Conservation (phyloP, 2,329 filamentous ascomycete genomes). For the Ilyonectria robusta region DNA sequence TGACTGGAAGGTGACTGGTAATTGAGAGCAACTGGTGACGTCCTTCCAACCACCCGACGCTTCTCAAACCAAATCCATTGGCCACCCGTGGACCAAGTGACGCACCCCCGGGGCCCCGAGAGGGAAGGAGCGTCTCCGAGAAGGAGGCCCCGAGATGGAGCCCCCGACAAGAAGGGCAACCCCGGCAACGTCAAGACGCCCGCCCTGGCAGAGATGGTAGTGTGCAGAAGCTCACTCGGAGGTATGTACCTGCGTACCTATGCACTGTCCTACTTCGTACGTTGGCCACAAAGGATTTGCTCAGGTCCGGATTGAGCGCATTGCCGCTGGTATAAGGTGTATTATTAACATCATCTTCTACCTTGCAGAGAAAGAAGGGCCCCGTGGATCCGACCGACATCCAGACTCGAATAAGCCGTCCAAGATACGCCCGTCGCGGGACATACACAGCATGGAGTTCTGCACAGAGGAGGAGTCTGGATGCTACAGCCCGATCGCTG, state of each 20-base stretch:
- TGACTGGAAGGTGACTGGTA: constrained; percentile 5
- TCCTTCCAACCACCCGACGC: constrained; percentile 26
- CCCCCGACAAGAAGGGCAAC: constrained; percentile 17
- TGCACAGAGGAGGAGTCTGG: constrained; percentile 18
- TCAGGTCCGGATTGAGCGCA: background rate
- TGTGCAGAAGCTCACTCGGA: background rate
- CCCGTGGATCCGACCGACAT: constrained; percentile 22
- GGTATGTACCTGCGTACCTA: background rate
- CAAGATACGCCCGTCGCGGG: constrained; percentile 18
- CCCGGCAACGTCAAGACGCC: constrained; percentile 16
- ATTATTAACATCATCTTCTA: constrained; percentile 11
- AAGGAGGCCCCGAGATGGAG: constrained; percentile 23
- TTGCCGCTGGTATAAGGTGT: constrained; percentile 3
- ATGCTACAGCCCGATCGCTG: constrained; percentile 8
- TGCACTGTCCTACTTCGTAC: background rate
- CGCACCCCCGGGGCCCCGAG: constrained; percentile 21
- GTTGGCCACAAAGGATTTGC: background rate
- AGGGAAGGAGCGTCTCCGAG: constrained; percentile 27
- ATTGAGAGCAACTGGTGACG: constrained; percentile 21
- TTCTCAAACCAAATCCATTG: constrained; percentile 16
- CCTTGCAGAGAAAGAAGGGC: constrained; percentile 6
- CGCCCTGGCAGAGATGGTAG: constrained; percentile 1
- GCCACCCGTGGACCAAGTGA: constrained; percentile 21
- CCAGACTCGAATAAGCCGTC: constrained; percentile 14
- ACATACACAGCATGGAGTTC: constrained; percentile 4